phyloP scores from a whole-genome alignment of 352 stramenopile genomes.

The Phytophthora parvispora region DNA sequence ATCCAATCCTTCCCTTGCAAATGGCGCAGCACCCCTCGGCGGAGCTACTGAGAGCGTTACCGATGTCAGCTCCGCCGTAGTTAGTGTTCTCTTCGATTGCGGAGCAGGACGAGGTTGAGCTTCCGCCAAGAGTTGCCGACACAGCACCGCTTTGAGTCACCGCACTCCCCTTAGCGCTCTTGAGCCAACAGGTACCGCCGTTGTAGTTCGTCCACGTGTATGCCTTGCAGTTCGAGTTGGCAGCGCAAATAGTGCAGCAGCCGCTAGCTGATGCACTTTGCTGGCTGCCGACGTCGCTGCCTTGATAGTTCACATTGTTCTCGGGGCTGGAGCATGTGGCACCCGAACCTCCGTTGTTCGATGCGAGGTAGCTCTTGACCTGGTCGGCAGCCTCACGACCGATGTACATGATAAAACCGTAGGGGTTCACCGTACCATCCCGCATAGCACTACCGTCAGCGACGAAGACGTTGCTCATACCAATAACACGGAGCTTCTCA shows the following conservation, averaged over 20 bases:
- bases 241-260: constrained; percentile 47
- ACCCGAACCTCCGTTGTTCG: constrained; percentile 8
- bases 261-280: constrained; percentile 34
- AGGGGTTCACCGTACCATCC: constrained; percentile 71
- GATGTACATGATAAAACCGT: constrained; percentile 81
- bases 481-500: constrained; percentile 60
- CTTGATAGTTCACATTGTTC: constrained; percentile 54
- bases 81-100: constrained; percentile 42
- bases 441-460: constrained; percentile 62
- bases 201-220: constrained; percentile 68
- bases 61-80: constrained; percentile 41
- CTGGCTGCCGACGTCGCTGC: constrained; percentile 49
- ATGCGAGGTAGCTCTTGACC: constrained; percentile 41
- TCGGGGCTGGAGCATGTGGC: constrained; percentile 36
- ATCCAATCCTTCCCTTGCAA: constrained; percentile 30
- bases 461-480: constrained; percentile 75
- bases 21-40: constrained; percentile 35
- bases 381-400: constrained; percentile 55
- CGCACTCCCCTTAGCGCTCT: constrained; percentile 41
- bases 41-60: constrained; percentile 11
- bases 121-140: constrained; percentile 23
- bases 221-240: constrained; percentile 36
- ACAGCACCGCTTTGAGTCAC: constrained; percentile 13
- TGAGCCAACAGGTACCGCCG: constrained; percentile 67
- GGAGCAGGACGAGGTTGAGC: constrained; percentile 24